Evolutionary conservation across 176 grass and related monocot species (phyloP).

Genomic region (Aegilops sharonensis): DNA sequence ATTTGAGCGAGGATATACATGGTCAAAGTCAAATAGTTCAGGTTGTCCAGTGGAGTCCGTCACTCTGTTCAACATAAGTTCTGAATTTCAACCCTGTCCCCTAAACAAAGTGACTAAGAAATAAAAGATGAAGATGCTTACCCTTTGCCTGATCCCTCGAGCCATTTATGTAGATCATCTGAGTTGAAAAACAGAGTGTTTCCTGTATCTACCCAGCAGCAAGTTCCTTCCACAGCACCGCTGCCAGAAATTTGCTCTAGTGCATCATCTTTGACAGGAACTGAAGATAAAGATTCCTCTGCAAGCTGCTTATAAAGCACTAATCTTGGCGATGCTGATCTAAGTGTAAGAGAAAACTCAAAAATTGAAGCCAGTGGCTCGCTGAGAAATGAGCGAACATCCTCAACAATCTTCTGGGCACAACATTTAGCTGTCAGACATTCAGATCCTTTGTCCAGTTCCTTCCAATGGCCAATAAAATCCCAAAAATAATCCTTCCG

Average conservation of each 20-base stretch:
- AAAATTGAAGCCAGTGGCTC: constrained; percentile 72
- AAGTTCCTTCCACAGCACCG: constrained; percentile 47
- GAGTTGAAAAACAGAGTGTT: constrained; percentile 58
- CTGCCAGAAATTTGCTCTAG: constrained; percentile 43
- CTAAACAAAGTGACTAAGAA: constrained; percentile 23
- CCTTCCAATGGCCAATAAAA: constrained; percentile 71
- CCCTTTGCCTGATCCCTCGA: constrained; percentile 51
- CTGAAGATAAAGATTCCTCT: constrained; percentile 76
- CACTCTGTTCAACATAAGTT: constrained; percentile 55
- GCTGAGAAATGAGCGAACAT: constrained; percentile 65
- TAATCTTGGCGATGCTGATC: constrained; percentile 86
- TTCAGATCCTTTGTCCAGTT: constrained; percentile 71
- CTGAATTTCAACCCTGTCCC: constrained; percentile 23
- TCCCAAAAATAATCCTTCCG: constrained; percentile 79
- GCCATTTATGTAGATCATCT: constrained; percentile 64
- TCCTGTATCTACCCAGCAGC: constrained; percentile 94
- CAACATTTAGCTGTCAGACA: constrained; percentile 91
- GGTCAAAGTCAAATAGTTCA: constrained; percentile 97
- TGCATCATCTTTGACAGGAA: constrained; percentile 42
- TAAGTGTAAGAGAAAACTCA: constrained; percentile 92
- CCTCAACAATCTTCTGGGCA: constrained; percentile 64
- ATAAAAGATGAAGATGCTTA: constrained; percentile 41
- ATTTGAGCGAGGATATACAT: constrained; percentile 68
- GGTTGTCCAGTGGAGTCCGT: constrained; percentile 45
- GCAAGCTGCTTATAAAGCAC: constrained; percentile 83